Percentiles rank a stretch among this genome's conserved stretches.
Evolutionary conservation across 163 green algal genomes (phyloP).

Genomic region (Scenedesmus sp.): DNA sequence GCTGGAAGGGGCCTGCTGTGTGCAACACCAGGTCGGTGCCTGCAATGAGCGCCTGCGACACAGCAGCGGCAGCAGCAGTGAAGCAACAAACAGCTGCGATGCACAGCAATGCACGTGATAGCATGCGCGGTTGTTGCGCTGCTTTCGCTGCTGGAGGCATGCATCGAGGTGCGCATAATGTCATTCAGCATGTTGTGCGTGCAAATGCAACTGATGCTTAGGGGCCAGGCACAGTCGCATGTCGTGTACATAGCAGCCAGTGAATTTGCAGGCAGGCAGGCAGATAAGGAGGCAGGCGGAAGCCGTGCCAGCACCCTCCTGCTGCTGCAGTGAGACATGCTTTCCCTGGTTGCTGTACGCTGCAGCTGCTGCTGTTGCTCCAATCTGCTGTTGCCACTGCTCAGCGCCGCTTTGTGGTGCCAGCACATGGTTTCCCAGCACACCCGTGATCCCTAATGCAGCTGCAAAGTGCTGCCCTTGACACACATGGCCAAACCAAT

Average conservation of each 20-base stretch:
- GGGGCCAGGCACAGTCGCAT: too few species aligned
- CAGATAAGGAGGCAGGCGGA: background rate
- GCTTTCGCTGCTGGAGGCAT: too few species aligned
- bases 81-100: too few species aligned
- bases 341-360: too few species aligned
- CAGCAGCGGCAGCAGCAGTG: conserved; percentile 14
- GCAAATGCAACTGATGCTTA: too few species aligned
- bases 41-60: conserved; percentile 60
- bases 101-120: too few species aligned
- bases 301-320: background rate
- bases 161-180: too few species aligned
- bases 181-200: too few species aligned
- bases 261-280: background rate
- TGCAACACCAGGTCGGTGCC: conserved; percentile 92
- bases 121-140: too few species aligned
- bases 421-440: too few species aligned
- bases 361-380: background rate
- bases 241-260: background rate
- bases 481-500: too few species aligned
- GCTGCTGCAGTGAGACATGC: background rate
- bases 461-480: background rate
- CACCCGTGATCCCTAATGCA: background rate
- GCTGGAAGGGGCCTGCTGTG: conserved; percentile 96
- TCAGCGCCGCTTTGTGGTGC: background rate
- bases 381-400: too few species aligned